Base-by-base conservation (phyloP, 306 rosid genomes). In the Chamaecrista fasciculata region DNA sequence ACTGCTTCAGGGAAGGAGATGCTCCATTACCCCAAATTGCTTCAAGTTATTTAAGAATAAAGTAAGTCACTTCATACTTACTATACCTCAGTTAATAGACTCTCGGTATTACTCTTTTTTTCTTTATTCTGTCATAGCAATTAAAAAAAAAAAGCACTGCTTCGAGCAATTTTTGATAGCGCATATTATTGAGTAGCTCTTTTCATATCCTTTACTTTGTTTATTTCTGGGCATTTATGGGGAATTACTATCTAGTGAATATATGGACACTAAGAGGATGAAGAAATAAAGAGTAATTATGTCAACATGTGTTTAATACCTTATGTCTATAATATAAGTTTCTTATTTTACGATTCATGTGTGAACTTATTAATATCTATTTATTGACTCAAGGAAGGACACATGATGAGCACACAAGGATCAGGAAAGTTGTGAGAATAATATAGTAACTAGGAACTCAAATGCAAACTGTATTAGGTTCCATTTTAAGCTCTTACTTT, bases 11-110 rank as follows among this genome's bases (percentile, higher is more conserved):
- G 91, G 92, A 84, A 74, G 91, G 86, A 78, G 84, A 81, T 61
- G 75, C 78, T 55, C 82, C 91, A 15, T 74, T 91, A 84, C 92
- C 96, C 0, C 97, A 90, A 74, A 78, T 94, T 81, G 79, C 83
- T 21, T 48, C 97, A 25, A 80, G 72, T 31, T 94, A 82, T 78
- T 69, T 94, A 49, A 86, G 97, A 78, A 81, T 94, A 71, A 88
- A 86, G 99, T 91, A 81, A 86, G 96, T 81, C 56, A 71, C 67
- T 51, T 67, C 16, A 5, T 55, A 28, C 63, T 50, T 34, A 46
- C 1, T 60, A 11, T 31, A 15, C 49, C 44, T 63, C 31, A 57
- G 31, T 57, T 4, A 39, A 51, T 70, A 66, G 60, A 16, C n/a
- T 49, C 23, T 61, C 53, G 37, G 51, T 37, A 29, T 20, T 73